These are phyloP conservation scores for Prunus mume DNA, from an alignment of 306 rosid genomes.

Conservation along the genomic window DNA sequence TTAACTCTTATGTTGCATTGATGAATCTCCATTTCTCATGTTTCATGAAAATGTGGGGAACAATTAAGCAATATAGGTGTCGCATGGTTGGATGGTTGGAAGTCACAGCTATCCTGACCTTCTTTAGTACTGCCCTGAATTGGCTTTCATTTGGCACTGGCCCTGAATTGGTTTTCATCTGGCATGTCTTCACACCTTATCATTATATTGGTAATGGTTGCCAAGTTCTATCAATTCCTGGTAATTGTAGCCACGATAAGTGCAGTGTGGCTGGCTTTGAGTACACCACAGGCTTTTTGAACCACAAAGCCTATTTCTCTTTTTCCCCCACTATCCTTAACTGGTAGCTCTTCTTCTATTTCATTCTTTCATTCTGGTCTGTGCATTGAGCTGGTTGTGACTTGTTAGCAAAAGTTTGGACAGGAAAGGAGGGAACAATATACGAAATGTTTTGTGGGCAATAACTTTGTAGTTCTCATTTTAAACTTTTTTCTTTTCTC, in stretches of 20 bases:
- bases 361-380: neutral
- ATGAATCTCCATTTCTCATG: neutral
- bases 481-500: neutral
- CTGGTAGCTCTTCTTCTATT: neutral
- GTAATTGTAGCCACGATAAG: neutral
- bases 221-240: neutral
- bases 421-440: neutral
- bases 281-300: neutral
- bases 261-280: neutral
- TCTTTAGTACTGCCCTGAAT: neutral
- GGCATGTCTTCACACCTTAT: neutral
- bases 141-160: neutral
- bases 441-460: neutral
- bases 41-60: neutral
- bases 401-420: neutral
- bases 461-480: neutral
- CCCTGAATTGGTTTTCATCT: neutral
- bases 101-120: neutral
- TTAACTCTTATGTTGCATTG: neutral
- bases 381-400: neutral
- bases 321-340: neutral
- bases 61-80: neutral
- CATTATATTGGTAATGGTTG: neutral
- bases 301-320: neutral
- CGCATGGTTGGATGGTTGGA: constrained; percentile 1